Evolutionary conservation across 768 basidiomycete genomes (phyloP), one percentile per base, ranked within the genome.

Genomic region (Agrocybe pediades): DNA sequence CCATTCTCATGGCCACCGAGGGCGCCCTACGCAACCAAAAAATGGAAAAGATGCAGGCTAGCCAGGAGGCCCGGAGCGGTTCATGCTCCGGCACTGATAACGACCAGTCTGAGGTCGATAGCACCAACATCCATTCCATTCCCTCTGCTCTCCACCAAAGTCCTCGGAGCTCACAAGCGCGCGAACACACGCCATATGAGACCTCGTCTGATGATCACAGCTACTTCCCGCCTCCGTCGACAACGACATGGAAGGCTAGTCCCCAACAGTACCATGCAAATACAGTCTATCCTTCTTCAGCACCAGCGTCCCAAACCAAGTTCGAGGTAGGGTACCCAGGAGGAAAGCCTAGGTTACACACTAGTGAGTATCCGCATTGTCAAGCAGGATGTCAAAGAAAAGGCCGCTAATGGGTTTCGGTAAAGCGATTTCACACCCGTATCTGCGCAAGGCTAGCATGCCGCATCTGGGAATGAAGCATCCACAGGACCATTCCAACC

Each of bases 361-460:
- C 54, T 11, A 55, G 62, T 62, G 26, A 55, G 62, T 54, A 20
- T 20, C 21, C 9, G 26, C 41, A n/a, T 20, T 23, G 16, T 16
- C 16, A 20, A 29, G 19, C 25, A 49, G 19, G 15, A 20, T 15
- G 11, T n/a, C 26, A 9, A 20, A 13, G 2, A 19, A 26, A 0
- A n/a, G 30, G 17, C 26, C 33, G 30, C 27, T 36, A 23, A 49
- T 21, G n/a, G 27, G 21, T n/a, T 23, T n/a, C 1, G 17, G 29
- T 17, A 46, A 47, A 64, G 62, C 64, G 17, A 44, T 57, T 16
- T 61, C 62, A 15, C 66, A 65, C 49, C 66, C 66, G 9, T 67
- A 67, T 51, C 46, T 64, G 29, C 58, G 64, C 8, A 61, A 59
- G 60, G 49, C 44, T 30, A 54, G 29, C 54, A 58, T 26, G 51